phyloP scores from a whole-genome alignment of 306 rosid genomes.

The Herpetospermum pedunculosum region DNA sequence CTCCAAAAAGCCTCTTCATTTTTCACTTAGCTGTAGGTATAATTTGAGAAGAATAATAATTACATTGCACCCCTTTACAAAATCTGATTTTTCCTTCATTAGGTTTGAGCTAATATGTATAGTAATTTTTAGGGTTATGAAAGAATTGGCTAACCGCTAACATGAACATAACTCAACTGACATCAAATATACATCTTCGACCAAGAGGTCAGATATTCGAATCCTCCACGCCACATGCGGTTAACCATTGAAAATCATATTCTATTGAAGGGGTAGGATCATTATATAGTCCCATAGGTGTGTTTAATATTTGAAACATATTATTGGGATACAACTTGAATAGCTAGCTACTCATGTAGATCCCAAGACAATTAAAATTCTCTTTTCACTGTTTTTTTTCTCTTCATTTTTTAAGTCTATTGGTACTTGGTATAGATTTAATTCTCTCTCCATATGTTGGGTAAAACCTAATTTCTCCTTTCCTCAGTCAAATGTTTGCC shows the following conservation, averaged over 20 bases:
- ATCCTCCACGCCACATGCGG: too few relatives aligned
- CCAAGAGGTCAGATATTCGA: too few relatives aligned
- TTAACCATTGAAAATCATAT: neutral
- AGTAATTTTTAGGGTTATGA: neutral
- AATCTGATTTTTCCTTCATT: neutral
- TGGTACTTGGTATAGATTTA: neutral
- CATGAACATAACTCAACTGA: too few relatives aligned
- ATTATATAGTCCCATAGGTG: neutral
- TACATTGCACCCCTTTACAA: too few relatives aligned
- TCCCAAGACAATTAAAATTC: neutral
- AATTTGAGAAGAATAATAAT: too few relatives aligned
- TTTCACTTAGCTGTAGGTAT: too few relatives aligned
- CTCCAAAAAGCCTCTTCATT: too few relatives aligned
- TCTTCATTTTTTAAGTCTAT: neutral
- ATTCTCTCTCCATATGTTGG: neutral
- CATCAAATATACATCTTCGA: too few relatives aligned
- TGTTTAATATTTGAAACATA: neutral
- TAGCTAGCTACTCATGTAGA: neutral
- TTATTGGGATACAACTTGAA: neutral
- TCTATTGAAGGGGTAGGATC: neutral
- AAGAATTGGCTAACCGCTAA: neutral
- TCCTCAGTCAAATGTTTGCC: neutral
- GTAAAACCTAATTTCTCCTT: neutral
- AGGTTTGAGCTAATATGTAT: neutral
- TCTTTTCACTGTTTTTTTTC: neutral